Conservation (phyloP, 768 basidiomycete species). For the Gyrodon lividus region DNA sequence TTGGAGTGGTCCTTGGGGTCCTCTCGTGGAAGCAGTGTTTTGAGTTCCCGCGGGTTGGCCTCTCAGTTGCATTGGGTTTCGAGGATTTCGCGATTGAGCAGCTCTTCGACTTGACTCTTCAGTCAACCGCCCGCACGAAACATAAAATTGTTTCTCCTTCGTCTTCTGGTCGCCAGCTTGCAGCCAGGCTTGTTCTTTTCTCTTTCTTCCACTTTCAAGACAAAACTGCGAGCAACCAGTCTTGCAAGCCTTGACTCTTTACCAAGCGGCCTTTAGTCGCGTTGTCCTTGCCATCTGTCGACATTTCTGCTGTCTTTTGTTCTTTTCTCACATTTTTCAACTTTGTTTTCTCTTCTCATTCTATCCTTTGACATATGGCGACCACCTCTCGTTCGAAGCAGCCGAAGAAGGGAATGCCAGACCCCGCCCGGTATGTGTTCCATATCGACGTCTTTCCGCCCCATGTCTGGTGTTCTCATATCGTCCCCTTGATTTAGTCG, state of each 20-base stretch:
- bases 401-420: conserved; percentile 59
- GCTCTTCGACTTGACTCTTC: conserved; percentile 29
- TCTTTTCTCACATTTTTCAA: conserved; percentile 25
- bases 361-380: conserved; percentile 47
- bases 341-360: conserved; percentile 29
- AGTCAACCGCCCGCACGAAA: conserved; percentile 28
- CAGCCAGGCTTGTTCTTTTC: conserved; percentile 18
- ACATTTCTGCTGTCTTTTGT: conserved; percentile 35
- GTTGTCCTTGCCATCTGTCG: conserved; percentile 35
- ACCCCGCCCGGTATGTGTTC: conserved; percentile 52
- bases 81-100: conserved; percentile 28
- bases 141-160: conserved; percentile 28
- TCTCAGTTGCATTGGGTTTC: conserved; percentile 25
- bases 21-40: conserved; percentile 21
- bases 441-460: conserved; percentile 11
- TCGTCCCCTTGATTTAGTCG: conserved; percentile 32
- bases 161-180: conserved; percentile 26
- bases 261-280: conserved; percentile 29
- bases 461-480: conserved; percentile 12
- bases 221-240: conserved; percentile 18
- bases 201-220: conserved; percentile 14
- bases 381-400: conserved; percentile 63
- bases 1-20: conserved; percentile 22
- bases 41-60: conserved; percentile 30
- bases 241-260: conserved; percentile 21